Evolutionary conservation across 495 filamentous ascomycete species (phyloP), one percentile per base, ranked within the genome.

Genomic region (Xylaria longipes): DNA sequence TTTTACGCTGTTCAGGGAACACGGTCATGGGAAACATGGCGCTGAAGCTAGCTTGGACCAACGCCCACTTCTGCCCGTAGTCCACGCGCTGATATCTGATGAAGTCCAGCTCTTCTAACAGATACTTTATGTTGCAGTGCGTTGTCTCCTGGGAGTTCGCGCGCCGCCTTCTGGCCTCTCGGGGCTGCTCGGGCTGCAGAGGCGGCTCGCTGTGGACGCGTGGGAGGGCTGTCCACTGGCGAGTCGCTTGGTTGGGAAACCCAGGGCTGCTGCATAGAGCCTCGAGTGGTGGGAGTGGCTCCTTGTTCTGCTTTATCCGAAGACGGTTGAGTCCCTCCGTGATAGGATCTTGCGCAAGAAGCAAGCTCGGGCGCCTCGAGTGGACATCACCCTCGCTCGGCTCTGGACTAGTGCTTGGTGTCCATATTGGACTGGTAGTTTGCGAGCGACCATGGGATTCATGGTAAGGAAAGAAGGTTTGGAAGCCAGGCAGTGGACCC

Each of bases 71-170:
- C 7, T 76, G 60, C 29, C 72, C 73, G n/a, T 74, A 69, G 64
- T 84, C 83, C 54, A 78, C 78, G 15, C 70, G 78, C 67, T 81
- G 79, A 35, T 78, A 82, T 8, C 78, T 72, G 71, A 81, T 79
- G 67, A 66, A 82, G 60, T 82, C 80, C 15, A 70, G 61, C 70
- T 81, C 78, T 25, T 80, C 80, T 3, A 71, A 25, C 8, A 72
- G 35, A 66, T 82, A 82, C 52, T 80, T 80, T 27, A 76, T 57
- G 65, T 82, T 82, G 66, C 73, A 76, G 61, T 82, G 80, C 0
- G 68, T 14, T 1, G 45, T 17, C n/a, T 71, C 58, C 20, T 41
- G 33, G 2, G 41, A 1, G 25, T 22, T 69, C 20, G 45, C 46
- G 7, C 68, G 46, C 22, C 43, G 27, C 20, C 29, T 41, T 25